Evolutionary conservation across 2,329 filamentous ascomycete genomes (phyloP).

Genomic region (Fusarium verrucosum): DNA sequence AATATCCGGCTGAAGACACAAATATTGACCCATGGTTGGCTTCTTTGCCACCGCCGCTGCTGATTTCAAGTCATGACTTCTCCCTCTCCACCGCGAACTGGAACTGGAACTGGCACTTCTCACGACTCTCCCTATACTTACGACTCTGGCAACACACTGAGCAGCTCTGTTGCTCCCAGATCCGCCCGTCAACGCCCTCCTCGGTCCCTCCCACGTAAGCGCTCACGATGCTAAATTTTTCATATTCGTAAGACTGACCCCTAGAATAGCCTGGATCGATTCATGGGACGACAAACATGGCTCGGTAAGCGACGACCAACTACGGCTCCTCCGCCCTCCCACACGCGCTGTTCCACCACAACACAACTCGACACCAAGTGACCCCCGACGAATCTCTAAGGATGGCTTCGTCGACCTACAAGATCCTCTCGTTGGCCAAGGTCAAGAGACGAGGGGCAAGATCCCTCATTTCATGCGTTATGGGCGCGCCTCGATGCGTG

Average conservation of each 20-base stretch:
- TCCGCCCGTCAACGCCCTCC: constrained; percentile 39
- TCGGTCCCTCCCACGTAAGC: constrained; percentile 43
- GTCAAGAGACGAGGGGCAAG: constrained; percentile 48
- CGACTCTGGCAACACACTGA: constrained; percentile 36
- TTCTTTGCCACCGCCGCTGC: constrained; percentile 1
- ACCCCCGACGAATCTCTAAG: constrained; percentile 56
- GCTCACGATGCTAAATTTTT: neutral
- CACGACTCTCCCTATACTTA: constrained; percentile 36
- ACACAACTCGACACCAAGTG: constrained; percentile 54
- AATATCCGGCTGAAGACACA: constrained; percentile 32
- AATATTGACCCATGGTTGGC: constrained; percentile 14
- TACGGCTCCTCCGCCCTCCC: constrained; percentile 53
- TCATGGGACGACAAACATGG: constrained; percentile 58
- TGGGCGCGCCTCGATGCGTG: constrained; percentile 57
- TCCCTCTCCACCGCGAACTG: constrained; percentile 42
- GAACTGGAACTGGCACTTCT: constrained; percentile 29
- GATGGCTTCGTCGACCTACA: constrained; percentile 59
- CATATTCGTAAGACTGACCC: constrained; percentile 12
- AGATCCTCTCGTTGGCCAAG: constrained; percentile 51
- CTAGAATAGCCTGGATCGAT: constrained; percentile 56
- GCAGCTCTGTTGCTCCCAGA: constrained; percentile 29
- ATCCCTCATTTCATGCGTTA: constrained; percentile 59
- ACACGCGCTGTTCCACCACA: constrained; percentile 52
- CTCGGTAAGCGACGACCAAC: constrained; percentile 50
- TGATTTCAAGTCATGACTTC: constrained; percentile 40